These are phyloP conservation scores for Cryoendolithus antarcticus DNA, from an alignment of 2,329 filamentous ascomycete genomes.

Conservation along the genomic window DNA sequence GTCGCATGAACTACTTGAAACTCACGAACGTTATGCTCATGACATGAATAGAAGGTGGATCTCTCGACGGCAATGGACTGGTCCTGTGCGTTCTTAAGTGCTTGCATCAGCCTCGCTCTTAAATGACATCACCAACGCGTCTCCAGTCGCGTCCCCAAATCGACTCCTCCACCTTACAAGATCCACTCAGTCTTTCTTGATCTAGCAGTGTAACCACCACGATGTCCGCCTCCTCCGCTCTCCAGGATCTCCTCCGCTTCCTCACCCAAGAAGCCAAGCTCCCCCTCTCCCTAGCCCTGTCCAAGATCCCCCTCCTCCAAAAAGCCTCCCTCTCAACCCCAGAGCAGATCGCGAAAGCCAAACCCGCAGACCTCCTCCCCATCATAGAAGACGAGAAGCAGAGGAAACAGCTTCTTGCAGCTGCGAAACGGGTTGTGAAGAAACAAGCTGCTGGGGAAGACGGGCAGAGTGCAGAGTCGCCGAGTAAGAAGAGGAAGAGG, in stretches of 20 bases:
- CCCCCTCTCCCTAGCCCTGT: slow-evolving; percentile 41
- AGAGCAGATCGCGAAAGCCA: slow-evolving; percentile 37
- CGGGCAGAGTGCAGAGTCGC: slow-evolving; percentile 14
- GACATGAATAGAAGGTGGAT: too few relatives aligned
- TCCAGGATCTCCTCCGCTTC: slow-evolving; percentile 40
- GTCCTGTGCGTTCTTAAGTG: too few relatives aligned
- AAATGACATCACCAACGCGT: too few relatives aligned
- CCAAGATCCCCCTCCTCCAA: slow-evolving; percentile 43
- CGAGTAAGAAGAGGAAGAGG: slow-evolving; percentile 27
- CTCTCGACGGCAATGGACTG: too few relatives aligned
- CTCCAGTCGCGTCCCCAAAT: too few relatives aligned
- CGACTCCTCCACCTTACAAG: too few relatives aligned
- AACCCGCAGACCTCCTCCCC: slow-evolving; percentile 30
- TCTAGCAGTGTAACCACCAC: not conserved
- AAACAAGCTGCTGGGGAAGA: slow-evolving; percentile 36
- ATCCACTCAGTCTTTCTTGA: not conserved
- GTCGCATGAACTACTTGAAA: too few relatives aligned
- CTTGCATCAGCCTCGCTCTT: too few relatives aligned
- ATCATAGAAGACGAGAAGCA: slow-evolving; percentile 41
- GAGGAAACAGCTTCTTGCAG: slow-evolving; percentile 44
- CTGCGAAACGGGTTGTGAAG: slow-evolving; percentile 44
- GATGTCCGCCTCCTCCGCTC: slow-evolving; percentile 13
- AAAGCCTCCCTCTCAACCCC: slow-evolving; percentile 33
- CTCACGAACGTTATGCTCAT: too few relatives aligned
- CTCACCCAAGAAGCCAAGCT: slow-evolving; percentile 46